Evolutionary conservation across 192 early-diverging fungal species (phyloP).

Genomic region (Umbelopsis isabellina): DNA sequence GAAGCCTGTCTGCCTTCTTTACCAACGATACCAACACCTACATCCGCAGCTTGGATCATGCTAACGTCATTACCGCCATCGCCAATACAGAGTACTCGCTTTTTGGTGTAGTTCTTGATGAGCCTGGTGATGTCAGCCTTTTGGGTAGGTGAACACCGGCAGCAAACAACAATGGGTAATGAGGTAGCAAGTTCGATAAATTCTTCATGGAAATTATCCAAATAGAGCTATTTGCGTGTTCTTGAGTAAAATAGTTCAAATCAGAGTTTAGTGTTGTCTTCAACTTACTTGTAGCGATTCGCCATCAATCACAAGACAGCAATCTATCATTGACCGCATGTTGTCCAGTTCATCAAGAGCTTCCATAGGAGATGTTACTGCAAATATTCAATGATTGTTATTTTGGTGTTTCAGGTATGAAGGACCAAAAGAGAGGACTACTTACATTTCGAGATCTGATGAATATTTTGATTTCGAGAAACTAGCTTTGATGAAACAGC

Average conservation of each 20-base stretch:
- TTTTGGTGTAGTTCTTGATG: constrained; percentile 74
- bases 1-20: constrained; percentile 96
- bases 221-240: constrained; percentile 50
- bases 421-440: not conserved
- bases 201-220: constrained; percentile 75
- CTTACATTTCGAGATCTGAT: constrained; percentile 74
- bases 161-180: constrained; percentile 90
- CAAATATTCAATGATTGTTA: not conserved
- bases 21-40: constrained; percentile 96
- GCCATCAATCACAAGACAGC: constrained; percentile 90
- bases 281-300: constrained; percentile 71
- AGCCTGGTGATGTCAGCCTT: constrained; percentile 90
- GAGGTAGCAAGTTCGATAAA: constrained; percentile 78
- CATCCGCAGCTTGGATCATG: constrained; percentile 96
- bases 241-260: not conserved
- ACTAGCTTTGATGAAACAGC: constrained; percentile 92
- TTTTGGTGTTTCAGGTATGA: not conserved
- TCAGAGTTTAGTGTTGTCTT: constrained; percentile 2
- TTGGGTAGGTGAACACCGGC: constrained; percentile 95
- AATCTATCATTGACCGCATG: constrained; percentile 72
- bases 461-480: constrained; percentile 83
- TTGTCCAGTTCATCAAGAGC: constrained; percentile 74
- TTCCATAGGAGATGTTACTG: constrained; percentile 51
- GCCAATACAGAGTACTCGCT: constrained; percentile 86
- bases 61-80: constrained; percentile 98